Evolutionary conservation across 495 filamentous ascomycete genomes (phyloP), one percentile per base, ranked within the genome.

Genomic region (Gamarada debralockiae): DNA sequence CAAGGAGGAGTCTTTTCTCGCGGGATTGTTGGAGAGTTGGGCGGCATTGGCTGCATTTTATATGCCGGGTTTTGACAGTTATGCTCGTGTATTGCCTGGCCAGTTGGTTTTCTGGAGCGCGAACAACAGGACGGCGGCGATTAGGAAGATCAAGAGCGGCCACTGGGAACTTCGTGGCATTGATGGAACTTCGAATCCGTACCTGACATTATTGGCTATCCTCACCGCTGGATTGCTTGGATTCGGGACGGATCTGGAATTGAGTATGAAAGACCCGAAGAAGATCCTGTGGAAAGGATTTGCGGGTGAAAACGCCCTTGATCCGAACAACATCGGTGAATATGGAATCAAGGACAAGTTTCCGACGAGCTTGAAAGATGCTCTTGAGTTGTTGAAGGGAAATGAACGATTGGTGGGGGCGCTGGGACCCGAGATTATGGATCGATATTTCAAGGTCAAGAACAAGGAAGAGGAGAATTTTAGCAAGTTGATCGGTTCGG

Each of bases 141-240:
- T 91, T 23, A 71, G 87, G 18, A 79, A 77, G 51, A 72, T 86
- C 36, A 72, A 71, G 49, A 69, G 62, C 12, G 73, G 73, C 24
- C 81, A 86, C 56, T 90, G 86, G 80, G 87, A 90, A 63, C 24
- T 91, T 4, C 80, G 82, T 59, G 72, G 73, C 55, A 57, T 87
- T 23, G 87, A 90, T 62, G 87, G 86, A 0, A 55, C 85, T 17
- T 79, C 86, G 4, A 90, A 90, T 55, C 77, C 83, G 45, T 89
- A 89, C 58, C 65, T 90, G 0, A 82, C 75, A 3, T 55, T 85
- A 1, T 76, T 80, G 15, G 86, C 84, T 0, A 62, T 93, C 8
- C 59, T 93, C 2, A 74, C 75, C 0, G 81, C 78, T 0, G 90
- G 90, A 0, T 67, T 78, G 12, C 48, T 76, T 13, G 89, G 87